Evolutionary conservation across 2,329 filamentous ascomycete species (phyloP).

Genomic region (Exserohilum turcica): DNA sequence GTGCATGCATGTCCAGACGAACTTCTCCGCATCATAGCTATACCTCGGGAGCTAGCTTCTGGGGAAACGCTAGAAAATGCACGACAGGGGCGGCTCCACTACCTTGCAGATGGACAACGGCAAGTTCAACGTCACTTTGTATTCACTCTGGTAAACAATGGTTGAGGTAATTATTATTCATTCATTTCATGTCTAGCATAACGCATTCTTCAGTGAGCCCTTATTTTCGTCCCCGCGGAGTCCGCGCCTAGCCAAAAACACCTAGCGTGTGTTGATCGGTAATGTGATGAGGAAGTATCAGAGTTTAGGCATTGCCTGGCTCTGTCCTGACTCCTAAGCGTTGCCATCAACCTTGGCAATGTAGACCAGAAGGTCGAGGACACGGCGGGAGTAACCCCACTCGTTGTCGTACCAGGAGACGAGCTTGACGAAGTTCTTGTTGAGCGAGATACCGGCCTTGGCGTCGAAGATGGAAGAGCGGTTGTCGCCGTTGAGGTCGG

Average conservation of each 20-base stretch:
- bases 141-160: conserved; percentile 1
- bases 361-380: conserved; percentile 57
- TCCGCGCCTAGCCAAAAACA: conserved; percentile 12
- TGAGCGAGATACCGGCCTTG: conserved; percentile 98
- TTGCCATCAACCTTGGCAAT: conserved; percentile 53
- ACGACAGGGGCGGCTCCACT: conserved; percentile 28
- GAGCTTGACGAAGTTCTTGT: conserved; percentile 98
- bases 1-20: conserved; percentile 1
- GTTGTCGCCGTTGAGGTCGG: conserved; percentile 89
- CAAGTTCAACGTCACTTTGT: conserved; percentile 16
- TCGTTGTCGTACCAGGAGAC: conserved; percentile 99
- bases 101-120: conserved; percentile 13
- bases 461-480: conserved; percentile 98
- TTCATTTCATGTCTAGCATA: conserved; percentile 40
- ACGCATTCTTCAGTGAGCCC: conserved; percentile 21
- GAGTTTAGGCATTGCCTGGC: conserved; percentile 42
- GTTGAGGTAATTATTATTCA: conserved; percentile 28
- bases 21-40: conserved; percentile 4
- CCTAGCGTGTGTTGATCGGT: conserved; percentile 6
- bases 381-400: conserved; percentile 96
- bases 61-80: conserved; percentile 28
- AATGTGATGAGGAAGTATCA: conserved; percentile 21
- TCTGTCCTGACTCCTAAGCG: conserved; percentile 50
- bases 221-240: conserved; percentile 22
- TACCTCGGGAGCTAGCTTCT: conserved; percentile 28